Base-by-base conservation (phyloP, 2,329 filamentous ascomycete genomes). In the Mariannaea elegans region DNA sequence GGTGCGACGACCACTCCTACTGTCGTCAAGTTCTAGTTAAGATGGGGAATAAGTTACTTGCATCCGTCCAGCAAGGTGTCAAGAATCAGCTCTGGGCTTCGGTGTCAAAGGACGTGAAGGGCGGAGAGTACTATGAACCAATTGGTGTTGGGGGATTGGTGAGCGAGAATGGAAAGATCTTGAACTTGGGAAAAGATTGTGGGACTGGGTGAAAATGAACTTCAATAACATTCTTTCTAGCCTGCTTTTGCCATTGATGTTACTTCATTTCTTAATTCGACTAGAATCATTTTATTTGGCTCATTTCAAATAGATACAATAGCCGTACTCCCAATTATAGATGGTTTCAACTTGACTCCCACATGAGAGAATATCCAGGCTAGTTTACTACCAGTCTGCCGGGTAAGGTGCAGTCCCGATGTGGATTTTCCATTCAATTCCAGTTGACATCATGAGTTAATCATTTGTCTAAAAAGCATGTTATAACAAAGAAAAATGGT, bases 21-120 rank as follows among this genome's bases (percentile, higher is more conserved):
- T 14, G 27, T 59, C 7, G 27, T 61, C 7, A 62, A 57, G 14
- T 51, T 16, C 8, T 71, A 5, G 38, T 42, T 4, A 60, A 51
- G 14, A 8, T 72, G 7, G 61, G 44, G 10, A 63, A 47, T 24
- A 58, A 56, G 16, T 47, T 70, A 13, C 56, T 73, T 9, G 59
- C 63, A 1, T 53, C 72, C 10, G 67, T 71, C 8, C 68, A 74
- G 19, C 59, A 73, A 24, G 80, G 80, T 1, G 75, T 69, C 3
- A 71, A 67, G 60, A 80, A 78, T 55, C 78, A 81, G 67, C 69
- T 82, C 3, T 82, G 80, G 80, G 78, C 77, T 12, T 71, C 75
- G 2, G 74, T 75, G n/a, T 64, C 72, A 3, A 66, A 66, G 5
- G 71, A 73, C n/a, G 70, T 75, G 0, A 67, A 69, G 56, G 72